phyloP scores from a whole-genome alignment of 305 asterid species.

The Fraxinus dipetala region DNA sequence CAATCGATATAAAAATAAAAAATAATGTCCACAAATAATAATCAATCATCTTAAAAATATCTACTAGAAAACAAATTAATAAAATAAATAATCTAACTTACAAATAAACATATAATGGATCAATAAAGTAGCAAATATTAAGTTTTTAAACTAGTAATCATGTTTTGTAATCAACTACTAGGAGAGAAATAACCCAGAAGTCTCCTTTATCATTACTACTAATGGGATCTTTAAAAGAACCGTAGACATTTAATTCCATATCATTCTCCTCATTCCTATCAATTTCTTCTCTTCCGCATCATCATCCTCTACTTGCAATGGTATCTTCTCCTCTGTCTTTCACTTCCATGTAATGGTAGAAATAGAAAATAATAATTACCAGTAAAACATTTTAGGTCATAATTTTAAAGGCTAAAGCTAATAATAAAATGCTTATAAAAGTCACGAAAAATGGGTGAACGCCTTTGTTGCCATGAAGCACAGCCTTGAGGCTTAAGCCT shows the following conservation, averaged over 20 bases:
- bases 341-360: neutral
- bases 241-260: neutral
- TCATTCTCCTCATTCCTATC: neutral
- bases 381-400: neutral
- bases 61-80: neutral
- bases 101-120: neutral
- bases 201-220: neutral
- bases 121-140: neutral
- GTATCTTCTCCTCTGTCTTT: neutral
- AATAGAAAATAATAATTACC: neutral
- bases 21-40: neutral
- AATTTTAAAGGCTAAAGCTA: neutral
- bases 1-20: neutral
- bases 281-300: neutral
- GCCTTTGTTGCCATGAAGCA: neutral
- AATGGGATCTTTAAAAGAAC: neutral
- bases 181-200: neutral
- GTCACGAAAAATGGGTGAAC: neutral
- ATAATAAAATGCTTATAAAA: neutral
- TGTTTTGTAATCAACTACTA: neutral
- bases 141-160: neutral
- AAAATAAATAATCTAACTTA: neutral
- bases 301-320: neutral
- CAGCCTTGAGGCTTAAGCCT: neutral
- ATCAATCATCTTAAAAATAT: neutral